Evolutionary conservation across 2,329 filamentous ascomycete genomes (phyloP).

Genomic region (Pseudogymnoascus sp.): DNA sequence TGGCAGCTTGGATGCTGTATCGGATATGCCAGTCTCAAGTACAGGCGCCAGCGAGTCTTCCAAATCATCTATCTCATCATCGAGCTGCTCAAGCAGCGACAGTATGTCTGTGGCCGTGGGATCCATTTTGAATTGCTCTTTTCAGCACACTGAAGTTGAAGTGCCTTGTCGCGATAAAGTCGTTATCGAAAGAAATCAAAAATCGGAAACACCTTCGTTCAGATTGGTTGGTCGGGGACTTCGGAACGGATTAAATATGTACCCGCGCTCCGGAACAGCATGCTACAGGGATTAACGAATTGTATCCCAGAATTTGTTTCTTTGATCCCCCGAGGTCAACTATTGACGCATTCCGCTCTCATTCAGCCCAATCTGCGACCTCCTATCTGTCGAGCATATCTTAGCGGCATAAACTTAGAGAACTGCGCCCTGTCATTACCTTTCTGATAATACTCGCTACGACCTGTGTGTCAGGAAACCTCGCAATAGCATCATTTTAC

Average conservation of each 20-base stretch:
- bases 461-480: neutral
- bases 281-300: slow-evolving; percentile 4
- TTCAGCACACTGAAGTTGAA: neutral
- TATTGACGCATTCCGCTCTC: neutral
- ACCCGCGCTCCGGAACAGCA: neutral
- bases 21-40: slow-evolving; percentile 52
- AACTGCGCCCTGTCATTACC: slow-evolving; percentile 2
- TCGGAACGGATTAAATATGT: neutral
- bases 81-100: slow-evolving; percentile 42
- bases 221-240: slow-evolving; percentile 4
- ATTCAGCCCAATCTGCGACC: neutral
- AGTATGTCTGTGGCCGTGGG: slow-evolving; percentile 21
- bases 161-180: neutral
- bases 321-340: slow-evolving; percentile 7
- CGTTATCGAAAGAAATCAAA: slow-evolving; percentile 6
- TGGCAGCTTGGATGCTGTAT: slow-evolving; percentile 68
- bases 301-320: slow-evolving; percentile 8
- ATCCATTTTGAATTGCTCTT: slow-evolving; percentile 32
- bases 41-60: slow-evolving; percentile 68
- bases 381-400: slow-evolving; percentile 4
- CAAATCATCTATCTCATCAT: slow-evolving; percentile 70
- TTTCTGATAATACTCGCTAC: neutral
- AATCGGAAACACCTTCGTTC: slow-evolving; percentile 2
- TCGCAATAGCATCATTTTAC: slow-evolving; percentile 8
- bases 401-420: neutral